Evolutionary conservation across 768 basidiomycete genomes (phyloP).

Genomic region (Macrolepiota dolichaula): DNA sequence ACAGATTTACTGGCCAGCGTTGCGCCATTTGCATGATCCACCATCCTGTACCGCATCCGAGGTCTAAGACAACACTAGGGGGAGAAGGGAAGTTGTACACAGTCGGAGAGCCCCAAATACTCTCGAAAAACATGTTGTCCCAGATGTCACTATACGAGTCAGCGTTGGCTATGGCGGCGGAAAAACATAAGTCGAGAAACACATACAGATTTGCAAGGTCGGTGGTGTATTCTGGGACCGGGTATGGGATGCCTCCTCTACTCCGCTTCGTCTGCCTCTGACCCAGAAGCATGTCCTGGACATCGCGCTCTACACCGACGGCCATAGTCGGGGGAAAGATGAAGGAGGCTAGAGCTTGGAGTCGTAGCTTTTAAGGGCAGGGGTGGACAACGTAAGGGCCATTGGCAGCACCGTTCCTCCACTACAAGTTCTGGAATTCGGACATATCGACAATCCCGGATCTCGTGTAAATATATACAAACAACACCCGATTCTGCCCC

Average conservation of each 20-base stretch:
- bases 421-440: conserved; percentile 4
- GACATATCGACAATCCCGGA: conserved; percentile 3
- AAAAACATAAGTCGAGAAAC: neutral
- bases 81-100: conserved; percentile 49
- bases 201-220: conserved; percentile 55
- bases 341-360: conserved; percentile 11
- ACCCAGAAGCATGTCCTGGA: conserved; percentile 41
- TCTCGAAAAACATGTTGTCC: conserved; percentile 63
- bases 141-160: conserved; percentile 56
- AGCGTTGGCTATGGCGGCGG: neutral
- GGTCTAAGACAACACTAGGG: conserved; percentile 55
- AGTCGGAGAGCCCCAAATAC: conserved; percentile 46
- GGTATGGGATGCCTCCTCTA: conserved; percentile 52
- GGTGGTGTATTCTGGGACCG: conserved; percentile 41
- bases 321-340: conserved; percentile 17
- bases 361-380: neutral
- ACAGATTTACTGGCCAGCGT: conserved; percentile 53
- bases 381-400: conserved; percentile 4
- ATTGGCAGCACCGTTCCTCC: neutral
- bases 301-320: conserved; percentile 34
- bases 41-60: conserved; percentile 69
- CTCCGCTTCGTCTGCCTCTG: conserved; percentile 36
- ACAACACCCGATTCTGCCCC: neutral
- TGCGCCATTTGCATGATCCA: conserved; percentile 72
- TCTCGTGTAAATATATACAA: neutral